Conservation (phyloP, 805 yeast genomes). For the Metschnikowia kunwiensis region DNA sequence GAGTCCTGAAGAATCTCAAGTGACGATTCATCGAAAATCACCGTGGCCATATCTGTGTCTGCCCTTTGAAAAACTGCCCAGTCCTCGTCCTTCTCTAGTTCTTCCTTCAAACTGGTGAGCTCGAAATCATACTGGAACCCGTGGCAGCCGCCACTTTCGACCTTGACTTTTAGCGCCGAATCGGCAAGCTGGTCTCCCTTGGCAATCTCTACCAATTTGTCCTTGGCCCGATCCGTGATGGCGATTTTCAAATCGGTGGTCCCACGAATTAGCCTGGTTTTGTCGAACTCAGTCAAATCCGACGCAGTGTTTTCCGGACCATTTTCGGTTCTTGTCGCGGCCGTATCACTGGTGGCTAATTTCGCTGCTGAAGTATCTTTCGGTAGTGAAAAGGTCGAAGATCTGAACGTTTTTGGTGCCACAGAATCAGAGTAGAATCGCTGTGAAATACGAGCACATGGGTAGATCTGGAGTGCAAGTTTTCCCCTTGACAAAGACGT, state of each 20-base stretch:
- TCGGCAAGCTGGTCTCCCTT: slow-evolving; percentile 48
- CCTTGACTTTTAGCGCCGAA: slow-evolving; percentile 67
- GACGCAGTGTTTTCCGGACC: not conserved
- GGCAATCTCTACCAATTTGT: slow-evolving; percentile 52
- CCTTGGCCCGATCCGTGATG: slow-evolving; percentile 46
- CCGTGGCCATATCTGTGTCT: slow-evolving; percentile 50
- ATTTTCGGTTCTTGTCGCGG: no score
- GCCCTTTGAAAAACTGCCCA: slow-evolving; percentile 60
- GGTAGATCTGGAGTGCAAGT: no score
- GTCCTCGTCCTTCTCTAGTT: slow-evolving; percentile 29
- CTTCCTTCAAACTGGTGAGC: slow-evolving; percentile 45
- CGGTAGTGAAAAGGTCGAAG: slow-evolving; percentile 31
- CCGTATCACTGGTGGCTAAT: not conserved
- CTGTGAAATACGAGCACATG: not conserved
- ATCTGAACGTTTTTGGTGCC: slow-evolving; percentile 21
- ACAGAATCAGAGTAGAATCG: slow-evolving; percentile 3
- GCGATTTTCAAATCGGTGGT: slow-evolving; percentile 40
- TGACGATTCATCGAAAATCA: slow-evolving; percentile 77
- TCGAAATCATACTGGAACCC: slow-evolving; percentile 89
- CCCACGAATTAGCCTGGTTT: slow-evolving; percentile 36
- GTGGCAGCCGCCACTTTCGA: slow-evolving; percentile 97
- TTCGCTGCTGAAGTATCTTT: slow-evolving; percentile 13
- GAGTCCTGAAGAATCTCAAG: slow-evolving; percentile 80
- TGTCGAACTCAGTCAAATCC: slow-evolving; percentile 20
- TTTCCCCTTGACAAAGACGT: no score